Evolutionary conservation across 2,329 filamentous ascomycete genomes (phyloP).

Genomic region (Diaporthe helianthi): DNA sequence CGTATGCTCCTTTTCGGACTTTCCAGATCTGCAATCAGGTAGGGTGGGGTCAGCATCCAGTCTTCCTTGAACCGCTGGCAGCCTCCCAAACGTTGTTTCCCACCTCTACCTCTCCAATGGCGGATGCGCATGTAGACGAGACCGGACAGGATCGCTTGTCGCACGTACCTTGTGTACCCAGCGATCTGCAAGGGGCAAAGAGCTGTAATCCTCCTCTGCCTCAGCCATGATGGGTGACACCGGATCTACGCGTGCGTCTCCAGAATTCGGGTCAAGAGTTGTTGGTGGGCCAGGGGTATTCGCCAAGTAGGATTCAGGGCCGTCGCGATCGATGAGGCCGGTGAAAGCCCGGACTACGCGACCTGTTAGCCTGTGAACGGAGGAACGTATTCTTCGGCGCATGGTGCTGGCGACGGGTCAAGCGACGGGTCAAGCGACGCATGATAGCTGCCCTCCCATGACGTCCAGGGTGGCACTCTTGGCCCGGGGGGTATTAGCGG

Average conservation of each 20-base stretch:
- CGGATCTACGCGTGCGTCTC: neutral
- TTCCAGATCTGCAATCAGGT: constrained; percentile 77
- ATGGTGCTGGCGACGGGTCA: constrained; percentile 11
- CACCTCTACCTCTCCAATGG: neutral
- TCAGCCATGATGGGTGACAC: constrained; percentile 70
- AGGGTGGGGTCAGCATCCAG: neutral
- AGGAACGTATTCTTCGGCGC: constrained; percentile 27
- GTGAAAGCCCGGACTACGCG: constrained; percentile 30
- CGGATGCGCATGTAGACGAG: neutral
- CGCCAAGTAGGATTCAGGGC: constrained; percentile 6
- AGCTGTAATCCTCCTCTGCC: constrained; percentile 81
- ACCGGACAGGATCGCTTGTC: neutral
- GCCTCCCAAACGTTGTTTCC: neutral
- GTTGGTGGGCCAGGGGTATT: neutral
- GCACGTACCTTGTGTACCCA: constrained; percentile 78
- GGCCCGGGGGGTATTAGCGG: neutral
- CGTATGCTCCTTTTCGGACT: constrained; percentile 92
- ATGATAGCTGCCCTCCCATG: constrained; percentile 1
- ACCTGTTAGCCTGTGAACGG: constrained; percentile 30
- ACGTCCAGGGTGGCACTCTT: constrained; percentile 4
- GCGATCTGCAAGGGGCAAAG: constrained; percentile 78
- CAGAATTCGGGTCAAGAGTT: neutral
- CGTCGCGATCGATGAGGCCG: neutral
- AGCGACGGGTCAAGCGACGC: neutral
- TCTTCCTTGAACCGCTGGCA: neutral